Evolutionary conservation across 2,329 filamentous ascomycete genomes (phyloP).

Genomic region (Phialocephala subalpina): DNA sequence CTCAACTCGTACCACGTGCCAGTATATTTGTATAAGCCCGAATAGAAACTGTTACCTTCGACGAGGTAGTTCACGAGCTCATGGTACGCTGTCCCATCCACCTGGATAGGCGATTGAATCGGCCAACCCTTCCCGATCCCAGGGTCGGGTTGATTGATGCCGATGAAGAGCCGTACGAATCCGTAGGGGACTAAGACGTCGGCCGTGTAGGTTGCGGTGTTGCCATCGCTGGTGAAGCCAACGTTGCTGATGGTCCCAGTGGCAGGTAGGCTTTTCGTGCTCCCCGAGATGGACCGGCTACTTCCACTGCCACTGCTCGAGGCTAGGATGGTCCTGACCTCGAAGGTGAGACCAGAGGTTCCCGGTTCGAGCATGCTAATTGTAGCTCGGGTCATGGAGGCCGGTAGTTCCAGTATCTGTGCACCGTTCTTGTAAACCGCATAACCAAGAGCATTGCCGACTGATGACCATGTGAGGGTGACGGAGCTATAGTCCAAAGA

Average conservation of each 20-base stretch:
- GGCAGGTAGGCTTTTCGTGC: constrained; percentile 13
- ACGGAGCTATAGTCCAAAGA: constrained; percentile 24
- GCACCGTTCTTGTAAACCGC: constrained; percentile 7
- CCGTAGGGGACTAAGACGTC: constrained; percentile 16
- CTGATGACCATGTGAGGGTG: constrained; percentile 18
- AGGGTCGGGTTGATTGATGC: background rate
- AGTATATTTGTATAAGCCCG: constrained; percentile 12
- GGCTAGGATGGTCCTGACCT: constrained; percentile 7
- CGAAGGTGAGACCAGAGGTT: background rate
- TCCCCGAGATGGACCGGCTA: background rate
- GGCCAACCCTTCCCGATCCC: background rate
- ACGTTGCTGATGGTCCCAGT: constrained; percentile 15
- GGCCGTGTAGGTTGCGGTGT: constrained; percentile 11
- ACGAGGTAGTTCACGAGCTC: constrained; percentile 11
- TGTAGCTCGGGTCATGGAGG: constrained; percentile 3
- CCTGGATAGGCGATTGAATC: background rate
- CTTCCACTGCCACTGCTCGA: constrained; percentile 1
- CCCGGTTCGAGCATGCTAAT: constrained; percentile 7
- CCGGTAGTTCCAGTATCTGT: constrained; percentile 7
- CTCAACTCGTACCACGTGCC: background rate
- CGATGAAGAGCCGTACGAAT: constrained; percentile 13
- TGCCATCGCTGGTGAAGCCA: background rate
- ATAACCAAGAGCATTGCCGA: constrained; percentile 16
- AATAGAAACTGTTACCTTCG: constrained; percentile 11
- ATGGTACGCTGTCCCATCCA: background rate